Evolutionary conservation across 2,329 filamentous ascomycete species (phyloP), one percentile per base, ranked within the genome.

Genomic region (Myriosclerotinia duriaeana): DNA sequence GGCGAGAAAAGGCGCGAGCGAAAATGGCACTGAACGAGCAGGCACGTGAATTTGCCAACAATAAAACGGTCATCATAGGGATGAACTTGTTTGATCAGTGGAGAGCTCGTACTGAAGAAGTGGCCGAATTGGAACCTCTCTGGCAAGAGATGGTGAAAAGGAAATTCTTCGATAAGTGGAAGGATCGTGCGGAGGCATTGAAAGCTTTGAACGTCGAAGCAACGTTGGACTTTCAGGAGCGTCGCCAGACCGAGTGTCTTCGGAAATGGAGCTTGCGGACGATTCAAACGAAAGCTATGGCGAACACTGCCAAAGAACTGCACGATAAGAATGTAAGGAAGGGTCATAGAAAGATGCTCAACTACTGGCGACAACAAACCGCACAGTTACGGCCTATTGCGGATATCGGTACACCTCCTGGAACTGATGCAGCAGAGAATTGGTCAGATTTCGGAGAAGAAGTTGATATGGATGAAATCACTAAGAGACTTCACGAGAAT

Each of bases 321-420:
- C 67, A 69, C 7, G 74, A 77, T 54, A 76, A 73, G 68, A 75
- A 74, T 66, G 66, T 69, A 22, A 77, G 73, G 67, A 73, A 70
- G 67, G 71, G 69, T 38, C 75, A 76, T 66, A 74, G 75, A 59
- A 76, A 73, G 65, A 76, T 76, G 48, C 72, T 76, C 53, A 70
- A 62, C 14, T 74, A 77, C 56, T 77, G 76, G 76, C 72, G 68
- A 52, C 71, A 76, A 62, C 72, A 73, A 59, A 66, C 73, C 38
- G 61, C 59, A 20, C 64, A 72, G 48, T 71, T 67, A 55, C 67
- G 71, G 48, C 71, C 72, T 38, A 36, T 56, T 3, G 50, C 67
- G 6, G 64, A 61, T 36, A 59, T 65, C 17, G 63, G 59, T 22
- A 54, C 64, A n/a, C 65, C 53, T 46, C 53, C 73, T 8, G 70